phyloP scores from a whole-genome alignment of 2,329 filamentous ascomycete genomes.

The Pseudogymnoascus sp. region DNA sequence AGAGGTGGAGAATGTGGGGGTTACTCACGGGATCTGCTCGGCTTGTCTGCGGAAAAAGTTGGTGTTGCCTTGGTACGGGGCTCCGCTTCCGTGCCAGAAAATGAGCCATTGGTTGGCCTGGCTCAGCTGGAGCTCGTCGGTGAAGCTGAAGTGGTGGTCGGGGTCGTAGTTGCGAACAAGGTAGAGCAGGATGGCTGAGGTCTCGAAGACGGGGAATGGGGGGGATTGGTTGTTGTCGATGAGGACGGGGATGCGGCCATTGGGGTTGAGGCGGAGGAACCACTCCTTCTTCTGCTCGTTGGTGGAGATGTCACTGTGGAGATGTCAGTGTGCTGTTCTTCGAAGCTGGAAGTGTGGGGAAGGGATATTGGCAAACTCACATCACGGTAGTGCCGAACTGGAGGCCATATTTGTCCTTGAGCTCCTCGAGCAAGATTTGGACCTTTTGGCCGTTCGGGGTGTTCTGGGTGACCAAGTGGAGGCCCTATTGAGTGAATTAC shows the following conservation, averaged over 20 bases:
- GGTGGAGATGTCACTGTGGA: conserved; percentile 36
- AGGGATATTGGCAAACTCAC: not conserved
- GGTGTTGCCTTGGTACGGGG: conserved; percentile 35
- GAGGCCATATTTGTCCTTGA: conserved; percentile 42
- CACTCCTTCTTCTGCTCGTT: conserved; percentile 51
- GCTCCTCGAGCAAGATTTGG: conserved; percentile 48
- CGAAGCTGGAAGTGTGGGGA: not conserved
- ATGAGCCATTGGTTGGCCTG: conserved; percentile 46
- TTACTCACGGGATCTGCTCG: conserved; percentile 38
- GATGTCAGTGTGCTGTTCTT: not conserved
- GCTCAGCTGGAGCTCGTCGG: conserved; percentile 41
- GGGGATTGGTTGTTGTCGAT: conserved; percentile 39
- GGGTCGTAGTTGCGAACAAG: conserved; percentile 43
- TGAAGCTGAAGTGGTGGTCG: conserved; percentile 44
- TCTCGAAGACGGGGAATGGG: conserved; percentile 46
- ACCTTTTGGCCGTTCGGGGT: conserved; percentile 46
- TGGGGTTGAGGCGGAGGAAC: conserved; percentile 42
- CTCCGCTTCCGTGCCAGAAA: conserved; percentile 43
- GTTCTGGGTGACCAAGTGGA: conserved; percentile 43
- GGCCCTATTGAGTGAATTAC: conserved; percentile 28
- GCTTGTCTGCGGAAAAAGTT: conserved; percentile 39
- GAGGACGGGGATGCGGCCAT: conserved; percentile 27
- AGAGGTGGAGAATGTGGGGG: conserved; percentile 12
- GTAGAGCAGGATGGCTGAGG: conserved; percentile 45
- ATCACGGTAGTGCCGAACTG: conserved; percentile 42